Evolutionary conservation across 768 basidiomycete species (phyloP).

Genomic region (Panaeolus cyanescens): DNA sequence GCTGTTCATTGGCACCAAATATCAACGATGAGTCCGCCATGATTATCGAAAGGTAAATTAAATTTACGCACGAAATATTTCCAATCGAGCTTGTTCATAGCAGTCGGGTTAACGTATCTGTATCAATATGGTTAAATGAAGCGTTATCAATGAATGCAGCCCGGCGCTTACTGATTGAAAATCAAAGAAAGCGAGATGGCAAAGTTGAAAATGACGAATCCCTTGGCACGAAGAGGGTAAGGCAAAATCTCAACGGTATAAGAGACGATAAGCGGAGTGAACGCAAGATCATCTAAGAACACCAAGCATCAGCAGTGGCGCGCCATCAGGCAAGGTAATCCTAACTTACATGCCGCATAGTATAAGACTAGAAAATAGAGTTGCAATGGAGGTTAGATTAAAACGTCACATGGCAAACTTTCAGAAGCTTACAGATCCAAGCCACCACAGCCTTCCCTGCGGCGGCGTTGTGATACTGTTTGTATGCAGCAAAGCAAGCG

Average conservation of each 20-base stretch:
- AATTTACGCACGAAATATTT: constrained; percentile 7
- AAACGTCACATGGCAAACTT: background rate
- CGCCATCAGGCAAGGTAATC: constrained; percentile 80
- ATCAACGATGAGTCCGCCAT: background rate
- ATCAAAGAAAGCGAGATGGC: constrained; percentile 77
- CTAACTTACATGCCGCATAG: constrained; percentile 34
- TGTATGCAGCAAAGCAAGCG: constrained; percentile 60
- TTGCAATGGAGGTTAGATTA: background rate
- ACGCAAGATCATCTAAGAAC: constrained; percentile 63
- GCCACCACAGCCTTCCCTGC: constrained; percentile 78
- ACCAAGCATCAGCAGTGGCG: constrained; percentile 26
- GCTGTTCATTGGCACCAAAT: constrained; percentile 59
- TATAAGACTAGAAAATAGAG: background rate
- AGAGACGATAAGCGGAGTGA: constrained; percentile 83
- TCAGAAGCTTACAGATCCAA: constrained; percentile 20
- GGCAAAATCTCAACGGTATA: constrained; percentile 92
- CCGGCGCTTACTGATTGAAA: constrained; percentile 73
- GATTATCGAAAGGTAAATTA: background rate
- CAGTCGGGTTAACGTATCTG: constrained; percentile 78
- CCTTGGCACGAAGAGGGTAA: constrained; percentile 81
- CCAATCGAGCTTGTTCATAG: constrained; percentile 41
- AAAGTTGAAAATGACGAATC: constrained; percentile 82
- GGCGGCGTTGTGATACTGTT: constrained; percentile 33
- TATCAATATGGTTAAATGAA: background rate
- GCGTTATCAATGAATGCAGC: background rate